Conservation (phyloP, 1,139 yeast species). For the Yamadazyma friedrichii region DNA sequence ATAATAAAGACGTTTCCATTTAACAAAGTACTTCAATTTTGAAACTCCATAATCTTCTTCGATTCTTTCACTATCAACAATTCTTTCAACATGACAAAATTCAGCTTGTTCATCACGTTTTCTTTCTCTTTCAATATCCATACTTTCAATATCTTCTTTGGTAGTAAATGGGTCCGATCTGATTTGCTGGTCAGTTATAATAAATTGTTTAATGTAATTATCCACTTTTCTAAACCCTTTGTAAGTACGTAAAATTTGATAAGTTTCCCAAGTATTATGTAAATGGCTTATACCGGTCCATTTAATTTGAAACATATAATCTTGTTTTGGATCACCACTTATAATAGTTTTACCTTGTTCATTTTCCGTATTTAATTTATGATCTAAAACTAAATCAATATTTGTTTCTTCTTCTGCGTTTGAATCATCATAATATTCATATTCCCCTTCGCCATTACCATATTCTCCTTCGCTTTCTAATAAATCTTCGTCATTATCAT, state of each 20-base stretch:
- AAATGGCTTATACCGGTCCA: slow-evolving; percentile 89
- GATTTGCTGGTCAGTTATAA: slow-evolving; percentile 70
- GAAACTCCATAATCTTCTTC: slow-evolving; percentile 58
- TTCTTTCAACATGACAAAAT: slow-evolving; percentile 83
- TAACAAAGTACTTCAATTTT: slow-evolving; percentile 77
- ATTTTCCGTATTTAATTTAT: slow-evolving; percentile 38
- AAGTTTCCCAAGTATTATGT: slow-evolving; percentile 93
- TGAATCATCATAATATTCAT: slow-evolving; percentile 40
- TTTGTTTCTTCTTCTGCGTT: slow-evolving; percentile 40
- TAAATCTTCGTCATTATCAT: slow-evolving; percentile 63
- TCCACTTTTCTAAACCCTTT: slow-evolving; percentile 87
- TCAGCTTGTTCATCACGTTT: slow-evolving; percentile 81
- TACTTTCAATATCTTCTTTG: slow-evolving; percentile 85
- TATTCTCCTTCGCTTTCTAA: slow-evolving; percentile 54
- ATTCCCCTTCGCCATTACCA: slow-evolving; percentile 29
- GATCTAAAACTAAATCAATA: slow-evolving; percentile 56
- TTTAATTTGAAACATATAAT: slow-evolving; percentile 68
- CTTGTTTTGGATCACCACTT: slow-evolving; percentile 56
- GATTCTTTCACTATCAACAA: slow-evolving; percentile 82
- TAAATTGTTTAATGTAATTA: slow-evolving; percentile 80
- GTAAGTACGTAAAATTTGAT: slow-evolving; percentile 50
- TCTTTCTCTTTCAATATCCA: slow-evolving; percentile 88
- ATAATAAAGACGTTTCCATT: slow-evolving; percentile 91
- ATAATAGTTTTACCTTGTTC: slow-evolving; percentile 34
- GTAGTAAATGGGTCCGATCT: slow-evolving; percentile 80